phyloP scores from a whole-genome alignment of 352 stramenopile genomes.

The Globisporangium rhizosaccharum region DNA sequence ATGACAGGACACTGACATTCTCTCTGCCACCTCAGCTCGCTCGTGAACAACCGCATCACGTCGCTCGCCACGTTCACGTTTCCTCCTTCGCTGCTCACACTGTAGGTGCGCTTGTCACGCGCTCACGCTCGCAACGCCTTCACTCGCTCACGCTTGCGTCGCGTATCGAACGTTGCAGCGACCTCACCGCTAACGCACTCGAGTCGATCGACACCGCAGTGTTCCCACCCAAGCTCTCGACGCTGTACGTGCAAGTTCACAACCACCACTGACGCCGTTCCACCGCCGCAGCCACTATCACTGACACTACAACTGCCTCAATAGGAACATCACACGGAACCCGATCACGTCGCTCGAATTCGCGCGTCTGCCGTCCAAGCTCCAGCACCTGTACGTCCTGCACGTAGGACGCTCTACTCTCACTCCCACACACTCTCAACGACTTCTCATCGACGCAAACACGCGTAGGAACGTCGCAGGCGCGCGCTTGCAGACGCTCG shows the following conservation, averaged over 20 bases:
- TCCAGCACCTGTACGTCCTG: constrained; percentile 26
- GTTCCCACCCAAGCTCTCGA: constrained; percentile 4
- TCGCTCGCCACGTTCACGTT: constrained; percentile 20
- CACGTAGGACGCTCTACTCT: neutral
- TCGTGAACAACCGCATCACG: constrained; percentile 30
- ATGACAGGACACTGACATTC: too few species aligned
- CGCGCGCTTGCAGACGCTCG: constrained; percentile 19
- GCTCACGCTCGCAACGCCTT: too few species aligned
- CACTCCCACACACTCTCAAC: constrained; percentile 6
- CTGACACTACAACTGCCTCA: neutral
- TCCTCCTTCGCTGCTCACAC: constrained; percentile 16
- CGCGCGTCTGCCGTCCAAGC: constrained; percentile 16
- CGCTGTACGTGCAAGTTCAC: constrained; percentile 1
- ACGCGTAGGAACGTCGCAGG: constrained; percentile 14
- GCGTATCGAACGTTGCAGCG: neutral
- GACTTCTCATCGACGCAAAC: neutral
- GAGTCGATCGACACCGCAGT: constrained; percentile 1
- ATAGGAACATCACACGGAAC: constrained; percentile 34
- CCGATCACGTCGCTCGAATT: constrained; percentile 22
- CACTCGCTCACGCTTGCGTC: neutral
- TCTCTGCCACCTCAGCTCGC: constrained; percentile 16
- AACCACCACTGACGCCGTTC: neutral
- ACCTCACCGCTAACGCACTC: constrained; percentile 7
- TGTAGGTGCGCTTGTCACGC: constrained; percentile 17
- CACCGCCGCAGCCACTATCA: too few species aligned